Evolutionary conservation across 176 grass and related monocot species (phyloP), one percentile per base, ranked within the genome.

Genomic region (Coix lacrymajobi): DNA sequence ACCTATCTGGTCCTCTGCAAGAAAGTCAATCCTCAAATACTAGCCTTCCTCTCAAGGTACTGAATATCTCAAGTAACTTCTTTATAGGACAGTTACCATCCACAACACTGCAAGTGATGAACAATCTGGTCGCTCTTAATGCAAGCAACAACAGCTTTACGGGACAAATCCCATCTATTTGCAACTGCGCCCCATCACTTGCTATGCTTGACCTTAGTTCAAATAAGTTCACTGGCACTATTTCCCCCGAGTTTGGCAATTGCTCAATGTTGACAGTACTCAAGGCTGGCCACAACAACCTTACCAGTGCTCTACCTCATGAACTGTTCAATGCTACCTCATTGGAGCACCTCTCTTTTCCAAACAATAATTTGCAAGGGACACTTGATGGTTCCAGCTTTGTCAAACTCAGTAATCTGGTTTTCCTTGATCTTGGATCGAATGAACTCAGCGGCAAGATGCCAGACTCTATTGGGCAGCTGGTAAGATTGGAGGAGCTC

Each of bases 41-140:
- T 1, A 17, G 22, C 22, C 79, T 52, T 68, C 68, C 82, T 79
- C 80, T 96, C 38, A 76, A 90, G 90, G 88, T 96, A 79, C 45
- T 96, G 54, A 92, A 96, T 62, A 85, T 96, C 66, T 96, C 93
- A 12, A 92, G 88, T 79, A 96, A 96, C 69, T 86, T 57, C 5
- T 88, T 96, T 79, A 32, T 7, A 58, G 93, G 90, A 0, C 57
- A 79, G 43, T 78, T 96, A 20, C 85, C 87, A 79, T 65, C 69
- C 41, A 45, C 58, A 38, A 30, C 74, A 72, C 78, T 84, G 86
- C 82, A 34, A 38, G 32, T 30, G 8, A 79, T 87, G 79, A 87
- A 76, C 30, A 92, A 83, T 85, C 80, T 96, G 24, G 71, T 88
- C 57, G 88, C 90, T 40, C 87, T 96, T n/a, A 92, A 96, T 63